Evolutionary conservation across 345 rosid species (phyloP).

Genomic region (Eucalyptus tenuipes): DNA sequence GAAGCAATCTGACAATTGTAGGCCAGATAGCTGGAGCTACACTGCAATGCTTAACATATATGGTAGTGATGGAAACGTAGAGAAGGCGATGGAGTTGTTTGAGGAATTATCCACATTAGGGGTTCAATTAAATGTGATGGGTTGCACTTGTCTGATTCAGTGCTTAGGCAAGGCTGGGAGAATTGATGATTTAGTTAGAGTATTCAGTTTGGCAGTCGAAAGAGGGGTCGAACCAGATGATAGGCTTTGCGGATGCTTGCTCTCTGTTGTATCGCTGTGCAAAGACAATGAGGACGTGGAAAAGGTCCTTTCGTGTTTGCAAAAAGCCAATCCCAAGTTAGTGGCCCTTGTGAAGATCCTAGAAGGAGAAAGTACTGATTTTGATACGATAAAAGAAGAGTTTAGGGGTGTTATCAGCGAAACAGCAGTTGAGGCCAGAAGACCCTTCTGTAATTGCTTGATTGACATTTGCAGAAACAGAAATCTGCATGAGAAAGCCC

Average conservation of each 20-base stretch:
- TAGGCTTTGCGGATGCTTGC: slow-evolving; percentile 80
- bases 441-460: slow-evolving; percentile 87
- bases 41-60: slow-evolving; percentile 82
- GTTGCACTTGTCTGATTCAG: slow-evolving; percentile 76
- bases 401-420: slow-evolving; percentile 41
- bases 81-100: slow-evolving; percentile 56
- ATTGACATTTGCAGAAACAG: slow-evolving; percentile 65
- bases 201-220: slow-evolving; percentile 28
- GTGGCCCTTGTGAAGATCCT: slow-evolving; percentile 41
- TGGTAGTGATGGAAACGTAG: slow-evolving; percentile 67
- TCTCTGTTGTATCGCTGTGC: slow-evolving; percentile 65
- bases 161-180: slow-evolving; percentile 67
- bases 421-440: slow-evolving; percentile 57
- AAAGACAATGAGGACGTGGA: slow-evolving; percentile 35
- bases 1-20: slow-evolving; percentile 43
- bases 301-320: slow-evolving; percentile 59
- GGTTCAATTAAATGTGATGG: slow-evolving; percentile 74
- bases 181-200: slow-evolving; percentile 54
- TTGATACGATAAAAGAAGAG: slow-evolving; percentile 48
- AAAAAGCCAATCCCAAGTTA: slow-evolving; percentile 51
- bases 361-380: slow-evolving; percentile 23
- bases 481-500: slow-evolving; percentile 48
- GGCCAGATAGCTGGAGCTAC: slow-evolving; percentile 79
- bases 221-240: slow-evolving; percentile 68
- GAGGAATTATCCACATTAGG: slow-evolving; percentile 50